Base-by-base conservation (phyloP, 306 rosid genomes). In the Citrullus mucosospermus region DNA sequence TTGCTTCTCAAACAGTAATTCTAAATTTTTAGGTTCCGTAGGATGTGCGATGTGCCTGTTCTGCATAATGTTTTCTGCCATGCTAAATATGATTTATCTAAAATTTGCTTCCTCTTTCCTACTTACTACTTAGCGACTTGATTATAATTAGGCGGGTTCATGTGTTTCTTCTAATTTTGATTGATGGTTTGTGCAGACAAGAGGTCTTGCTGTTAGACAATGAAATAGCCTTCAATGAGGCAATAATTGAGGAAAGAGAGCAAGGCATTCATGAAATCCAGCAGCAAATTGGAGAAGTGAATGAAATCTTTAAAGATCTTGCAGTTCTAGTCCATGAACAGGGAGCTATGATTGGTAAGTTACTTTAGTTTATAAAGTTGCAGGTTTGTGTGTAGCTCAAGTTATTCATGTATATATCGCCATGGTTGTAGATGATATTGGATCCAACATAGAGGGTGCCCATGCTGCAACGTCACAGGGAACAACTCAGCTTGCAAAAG, bases 241-340 rank as follows among this genome's bases (percentile, higher is more conserved):
- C 97, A 80, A 85, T 94, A 79, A 94, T 94, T 3, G 97, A 94
- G 86, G 98, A 94, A 89, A 89, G 98, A 83, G 98, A 94, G 53
- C 98, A 94, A 75, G 97, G 98, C 39, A 94, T 94, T 85, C 94
- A 94, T 85, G 98, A 94, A 88, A 87, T 94, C 80, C 98, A 94
- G 88, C 87, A 87, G 16, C 98, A 92, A 87, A 94, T 94, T 86
- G 97, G 97, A 39, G 98, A 94, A 88, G 98, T 94, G 68, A 92
- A 89, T 84, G 98, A 92, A 83, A 92, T 94, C 77, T 92, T 94
- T 83, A 94, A 92, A 87, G 98, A 94, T 90, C 96, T 94, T 44
- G 97, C 98, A 4, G 92, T 90, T 43, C 88, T 94, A 80, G 98
- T 94, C 46, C 98, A 92, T 58, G 98, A 90, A 88, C 98, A 94